Evolutionary conservation across 164 flowering plant species (phyloP).

Genomic region (Tetracentron sinense): DNA sequence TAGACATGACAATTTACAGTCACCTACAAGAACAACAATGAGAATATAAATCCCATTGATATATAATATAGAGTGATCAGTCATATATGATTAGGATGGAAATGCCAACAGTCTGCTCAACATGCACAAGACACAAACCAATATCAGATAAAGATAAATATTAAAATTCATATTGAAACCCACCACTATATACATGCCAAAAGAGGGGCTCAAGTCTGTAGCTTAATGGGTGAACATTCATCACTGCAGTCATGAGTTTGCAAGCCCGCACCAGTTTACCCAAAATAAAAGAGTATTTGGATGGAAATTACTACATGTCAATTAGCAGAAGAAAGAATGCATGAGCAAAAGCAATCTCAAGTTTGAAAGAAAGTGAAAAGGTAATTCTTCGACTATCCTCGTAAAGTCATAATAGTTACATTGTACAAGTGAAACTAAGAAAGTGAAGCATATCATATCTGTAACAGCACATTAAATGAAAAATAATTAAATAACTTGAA

Average conservation of each 20-base stretch:
- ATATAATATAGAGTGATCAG: not conserved
- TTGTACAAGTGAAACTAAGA: not conserved
- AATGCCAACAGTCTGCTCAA: not conserved
- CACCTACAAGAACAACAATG: conserved; percentile 43
- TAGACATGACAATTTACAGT: conserved; percentile 56
- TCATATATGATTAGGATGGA: not conserved
- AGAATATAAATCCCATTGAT: not conserved
- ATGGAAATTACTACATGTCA: not conserved
- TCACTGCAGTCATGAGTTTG: not conserved
- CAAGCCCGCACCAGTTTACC: not conserved
- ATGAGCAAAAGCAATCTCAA: not conserved
- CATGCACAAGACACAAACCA: not conserved
- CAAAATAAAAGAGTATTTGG: not conserved
- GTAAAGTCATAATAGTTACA: not conserved
- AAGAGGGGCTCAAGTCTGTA: not conserved
- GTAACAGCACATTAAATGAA: not conserved
- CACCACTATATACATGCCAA: not conserved
- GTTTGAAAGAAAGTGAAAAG: not conserved
- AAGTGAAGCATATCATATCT: not conserved
- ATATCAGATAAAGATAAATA: not conserved
- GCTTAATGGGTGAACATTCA: not conserved
- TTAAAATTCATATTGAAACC: not conserved
- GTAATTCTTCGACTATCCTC: not conserved
- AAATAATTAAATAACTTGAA: not conserved
- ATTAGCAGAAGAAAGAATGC: not conserved